A percentile compares a stretch with the other conserved stretches of the same genome.
phyloP scores from a whole-genome alignment of 805 yeast species.

The Blastobotrys peoriensis region DNA sequence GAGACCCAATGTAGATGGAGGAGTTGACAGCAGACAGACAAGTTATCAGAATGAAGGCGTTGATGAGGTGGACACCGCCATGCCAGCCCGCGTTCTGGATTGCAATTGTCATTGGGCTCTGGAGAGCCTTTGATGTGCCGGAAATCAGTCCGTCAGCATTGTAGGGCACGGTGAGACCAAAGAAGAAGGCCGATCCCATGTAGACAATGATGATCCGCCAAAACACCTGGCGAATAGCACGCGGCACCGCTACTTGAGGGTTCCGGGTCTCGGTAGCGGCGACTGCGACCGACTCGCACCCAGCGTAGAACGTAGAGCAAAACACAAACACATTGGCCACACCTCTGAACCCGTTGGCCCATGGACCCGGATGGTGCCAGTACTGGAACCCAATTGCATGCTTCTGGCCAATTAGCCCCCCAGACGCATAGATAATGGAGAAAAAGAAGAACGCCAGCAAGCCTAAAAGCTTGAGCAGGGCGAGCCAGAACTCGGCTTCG shows the following conservation, averaged over 20 bases:
- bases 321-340: conserved; percentile 50
- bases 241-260: conserved; percentile 55
- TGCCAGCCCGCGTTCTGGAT: conserved; percentile 47
- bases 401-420: conserved; percentile 46
- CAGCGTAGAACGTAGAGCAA: conserved; percentile 56
- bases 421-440: conserved; percentile 49
- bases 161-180: conserved; percentile 57
- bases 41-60: conserved; percentile 57
- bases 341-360: conserved; percentile 41
- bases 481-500: conserved; percentile 58
- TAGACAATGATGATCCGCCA: conserved; percentile 50
- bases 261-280: conserved; percentile 60
- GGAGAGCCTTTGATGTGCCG: conserved; percentile 40
- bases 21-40: conserved; percentile 67
- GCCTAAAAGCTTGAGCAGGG: conserved; percentile 51
- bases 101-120: conserved; percentile 47
- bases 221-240: conserved; percentile 53
- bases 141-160: conserved; percentile 40
- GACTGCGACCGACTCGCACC: conserved; percentile 55
- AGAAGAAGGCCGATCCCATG: conserved; percentile 51
- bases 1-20: conserved; percentile 61
- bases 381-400: conserved; percentile 53
- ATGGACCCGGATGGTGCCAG: conserved; percentile 52
- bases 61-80: conserved; percentile 47
- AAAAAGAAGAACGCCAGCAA: conserved; percentile 51